These are phyloP conservation scores for Trichoderma guizhouense DNA, from an alignment of 2,329 filamentous ascomycete species.

Conservation along the genomic window DNA sequence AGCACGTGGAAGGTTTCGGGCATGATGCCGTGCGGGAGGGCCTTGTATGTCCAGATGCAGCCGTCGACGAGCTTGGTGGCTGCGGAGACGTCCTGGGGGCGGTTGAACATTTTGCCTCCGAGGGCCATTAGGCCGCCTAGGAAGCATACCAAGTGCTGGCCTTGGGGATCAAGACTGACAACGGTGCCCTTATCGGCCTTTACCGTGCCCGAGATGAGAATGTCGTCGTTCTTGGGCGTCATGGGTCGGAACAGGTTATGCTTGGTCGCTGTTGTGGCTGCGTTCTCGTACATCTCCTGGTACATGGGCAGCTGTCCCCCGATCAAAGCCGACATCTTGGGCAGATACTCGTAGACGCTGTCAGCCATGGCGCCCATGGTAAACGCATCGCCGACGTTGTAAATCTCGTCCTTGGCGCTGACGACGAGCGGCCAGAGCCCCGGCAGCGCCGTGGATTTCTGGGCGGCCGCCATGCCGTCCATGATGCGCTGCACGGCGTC, in stretches of 20 bases:
- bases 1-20: conserved; percentile 47
- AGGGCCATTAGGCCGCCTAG: conserved; percentile 63
- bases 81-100: conserved; percentile 43
- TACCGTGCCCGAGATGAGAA: conserved; percentile 60
- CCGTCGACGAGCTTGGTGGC: conserved; percentile 49
- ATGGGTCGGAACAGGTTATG: conserved; percentile 69
- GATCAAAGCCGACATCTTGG: conserved; percentile 62
- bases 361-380: conserved; percentile 52
- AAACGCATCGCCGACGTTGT: conserved; percentile 38
- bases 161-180: conserved; percentile 41
- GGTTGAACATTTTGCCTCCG: conserved; percentile 54
- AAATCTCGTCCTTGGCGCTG: conserved; percentile 52
- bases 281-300: conserved; percentile 58
- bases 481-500: conserved; percentile 71
- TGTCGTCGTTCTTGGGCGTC: conserved; percentile 56
- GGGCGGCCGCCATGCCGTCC: conserved; percentile 61
- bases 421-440: conserved; percentile 71
- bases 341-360: conserved; percentile 58
- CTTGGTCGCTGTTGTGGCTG: conserved; percentile 57
- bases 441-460: conserved; percentile 64
- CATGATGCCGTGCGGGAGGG: conserved; percentile 53
- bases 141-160: conserved; percentile 61
- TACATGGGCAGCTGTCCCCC: conserved; percentile 60
- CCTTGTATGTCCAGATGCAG: conserved; percentile 56
- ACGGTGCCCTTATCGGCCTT: conserved; percentile 39